Percentiles rank a stretch among this genome's conserved stretches.
phyloP scores from a whole-genome alignment of 2,329 filamentous ascomycete genomes.

The Magnaporthiopsis incrustans region DNA sequence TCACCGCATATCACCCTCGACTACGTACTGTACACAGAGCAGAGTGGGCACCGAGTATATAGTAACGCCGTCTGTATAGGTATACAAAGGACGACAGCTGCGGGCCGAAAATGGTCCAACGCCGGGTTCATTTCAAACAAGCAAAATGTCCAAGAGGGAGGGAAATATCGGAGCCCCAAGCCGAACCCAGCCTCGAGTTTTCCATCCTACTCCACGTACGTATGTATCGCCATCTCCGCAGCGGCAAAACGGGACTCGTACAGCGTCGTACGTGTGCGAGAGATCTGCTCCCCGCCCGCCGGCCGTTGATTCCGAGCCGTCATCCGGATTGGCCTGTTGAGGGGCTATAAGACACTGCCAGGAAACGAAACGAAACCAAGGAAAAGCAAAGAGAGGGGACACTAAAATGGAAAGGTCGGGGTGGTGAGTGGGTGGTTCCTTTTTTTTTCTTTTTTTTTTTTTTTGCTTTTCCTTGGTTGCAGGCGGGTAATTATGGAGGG shows the following conservation, averaged over 20 bases:
- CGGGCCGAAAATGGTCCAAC: background rate
- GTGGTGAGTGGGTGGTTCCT: background rate
- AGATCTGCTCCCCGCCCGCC: no score
- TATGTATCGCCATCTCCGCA: no score
- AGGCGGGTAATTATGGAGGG: background rate
- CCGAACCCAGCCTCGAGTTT: background rate
- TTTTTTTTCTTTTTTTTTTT: background rate
- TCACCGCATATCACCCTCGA: no score
- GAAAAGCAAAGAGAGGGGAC: background rate
- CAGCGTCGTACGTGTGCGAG: no score
- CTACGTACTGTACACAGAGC: no score
- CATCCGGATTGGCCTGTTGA: no score
- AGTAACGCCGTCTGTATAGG: background rate
- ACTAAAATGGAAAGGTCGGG: no score
- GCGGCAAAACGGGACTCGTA: no score
- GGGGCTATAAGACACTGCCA: background rate
- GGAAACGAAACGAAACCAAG: background rate
- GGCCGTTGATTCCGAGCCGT: no score
- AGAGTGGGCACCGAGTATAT: no score
- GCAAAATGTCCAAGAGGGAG: no score
- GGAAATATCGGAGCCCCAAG: background rate
- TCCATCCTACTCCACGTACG: background rate
- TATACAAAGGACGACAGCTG: background rate
- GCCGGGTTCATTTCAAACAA: background rate
- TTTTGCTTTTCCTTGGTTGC: background rate